Conservation (phyloP, 2,329 filamentous ascomycete genomes). For the Cladophialophora psammophila region DNA sequence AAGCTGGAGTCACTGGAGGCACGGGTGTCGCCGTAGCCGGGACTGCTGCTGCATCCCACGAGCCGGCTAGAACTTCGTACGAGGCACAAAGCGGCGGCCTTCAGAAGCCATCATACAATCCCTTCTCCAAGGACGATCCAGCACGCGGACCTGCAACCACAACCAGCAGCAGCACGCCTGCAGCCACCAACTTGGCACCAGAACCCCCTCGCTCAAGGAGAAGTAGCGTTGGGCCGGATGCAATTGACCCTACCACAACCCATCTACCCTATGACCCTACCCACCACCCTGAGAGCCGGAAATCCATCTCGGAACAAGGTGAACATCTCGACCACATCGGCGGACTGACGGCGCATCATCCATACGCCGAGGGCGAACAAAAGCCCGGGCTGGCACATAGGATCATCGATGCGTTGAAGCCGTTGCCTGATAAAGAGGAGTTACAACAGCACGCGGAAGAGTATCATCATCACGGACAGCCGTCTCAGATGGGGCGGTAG, state of each 20-base stretch:
- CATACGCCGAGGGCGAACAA: not conserved
- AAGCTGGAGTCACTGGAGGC: slow-evolving; percentile 19
- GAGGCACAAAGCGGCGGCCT: slow-evolving; percentile 28
- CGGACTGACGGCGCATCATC: slow-evolving; percentile 8
- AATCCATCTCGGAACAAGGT: not conserved
- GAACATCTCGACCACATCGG: slow-evolving; percentile 7
- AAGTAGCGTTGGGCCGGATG: not conserved
- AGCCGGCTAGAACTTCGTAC: slow-evolving; percentile 11
- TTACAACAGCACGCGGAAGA: not conserved
- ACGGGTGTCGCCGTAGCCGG: slow-evolving; percentile 17
- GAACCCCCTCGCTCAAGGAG: not conserved
- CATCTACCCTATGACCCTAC: slow-evolving; percentile 23
- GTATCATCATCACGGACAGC: not conserved
- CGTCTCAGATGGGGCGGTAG: not conserved
- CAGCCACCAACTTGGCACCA: not conserved
- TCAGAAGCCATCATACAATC: slow-evolving; percentile 37
- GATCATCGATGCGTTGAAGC: slow-evolving; percentile 18
- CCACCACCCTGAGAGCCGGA: slow-evolving; percentile 18
- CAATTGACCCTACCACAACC: slow-evolving; percentile 2
- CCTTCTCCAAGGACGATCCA: slow-evolving; percentile 31
- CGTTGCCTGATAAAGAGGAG: slow-evolving; percentile 6
- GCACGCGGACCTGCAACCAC: not conserved
- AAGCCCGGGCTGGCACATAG: slow-evolving; percentile 13
- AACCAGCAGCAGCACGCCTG: not conserved
- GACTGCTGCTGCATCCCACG: slow-evolving; percentile 15